Evolutionary conservation across 805 yeast genomes (phyloP).

Genomic region (Candida andamanensis): DNA sequence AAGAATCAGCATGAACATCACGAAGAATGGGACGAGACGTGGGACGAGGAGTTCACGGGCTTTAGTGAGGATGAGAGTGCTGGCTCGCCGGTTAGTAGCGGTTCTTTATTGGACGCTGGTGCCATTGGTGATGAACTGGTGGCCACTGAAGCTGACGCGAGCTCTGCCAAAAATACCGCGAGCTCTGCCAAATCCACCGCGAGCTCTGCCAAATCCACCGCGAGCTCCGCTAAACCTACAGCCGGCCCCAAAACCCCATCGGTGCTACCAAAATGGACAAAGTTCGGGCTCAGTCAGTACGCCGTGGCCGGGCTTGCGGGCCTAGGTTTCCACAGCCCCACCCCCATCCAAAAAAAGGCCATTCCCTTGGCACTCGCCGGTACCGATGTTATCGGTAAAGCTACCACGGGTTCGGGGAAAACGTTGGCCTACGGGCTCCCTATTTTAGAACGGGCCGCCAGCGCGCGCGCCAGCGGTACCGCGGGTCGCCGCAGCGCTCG

Average conservation of each 20-base stretch:
- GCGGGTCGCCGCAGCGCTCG: slow-evolving; percentile 21
- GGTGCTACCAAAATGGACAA: slow-evolving; percentile 59
- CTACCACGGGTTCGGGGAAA: slow-evolving; percentile 97
- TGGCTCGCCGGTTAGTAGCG: not conserved
- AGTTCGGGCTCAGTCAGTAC: slow-evolving; percentile 47
- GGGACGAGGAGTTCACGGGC: slow-evolving; percentile 15
- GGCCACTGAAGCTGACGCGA: slow-evolving; percentile 17
- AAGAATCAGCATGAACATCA: slow-evolving; percentile 12
- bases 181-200: slow-evolving; percentile 17
- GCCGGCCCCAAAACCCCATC: slow-evolving; percentile 34
- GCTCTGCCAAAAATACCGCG: slow-evolving; percentile 16
- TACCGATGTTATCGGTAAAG: slow-evolving; percentile 87
- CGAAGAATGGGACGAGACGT: slow-evolving; percentile 12
- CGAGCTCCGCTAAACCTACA: slow-evolving; percentile 22
- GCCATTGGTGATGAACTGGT: too few relatives aligned
- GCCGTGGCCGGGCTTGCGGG: slow-evolving; percentile 57
- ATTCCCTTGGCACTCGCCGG: slow-evolving; percentile 74
- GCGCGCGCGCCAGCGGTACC: slow-evolving; percentile 12
- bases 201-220: slow-evolving; percentile 2
- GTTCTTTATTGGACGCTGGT: slow-evolving; percentile 5
- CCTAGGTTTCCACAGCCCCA: slow-evolving; percentile 63
- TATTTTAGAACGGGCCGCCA: slow-evolving; percentile 61
- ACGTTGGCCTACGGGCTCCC: slow-evolving; percentile 95
- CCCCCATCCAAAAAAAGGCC: slow-evolving; percentile 73
- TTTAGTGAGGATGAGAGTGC: slow-evolving; percentile 13